Evolutionary conservation across 129 eudicot genomes (phyloP).

Genomic region (Deinandra increscens): DNA sequence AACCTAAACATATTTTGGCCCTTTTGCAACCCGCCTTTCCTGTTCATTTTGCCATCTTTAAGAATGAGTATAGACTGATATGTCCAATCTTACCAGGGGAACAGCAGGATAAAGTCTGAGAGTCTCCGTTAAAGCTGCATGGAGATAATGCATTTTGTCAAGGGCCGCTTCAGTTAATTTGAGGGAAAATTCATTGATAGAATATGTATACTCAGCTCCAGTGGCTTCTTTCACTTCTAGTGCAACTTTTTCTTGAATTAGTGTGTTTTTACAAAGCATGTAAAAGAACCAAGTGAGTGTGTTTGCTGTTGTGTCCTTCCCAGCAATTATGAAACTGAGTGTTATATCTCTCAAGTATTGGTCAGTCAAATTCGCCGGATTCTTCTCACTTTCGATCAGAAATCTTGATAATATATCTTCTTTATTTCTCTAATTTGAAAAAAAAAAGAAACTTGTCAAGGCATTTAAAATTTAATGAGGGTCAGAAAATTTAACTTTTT

Average conservation of each 20-base stretch:
- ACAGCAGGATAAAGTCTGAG: constrained; percentile 77
- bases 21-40: no score
- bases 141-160: constrained; percentile 71
- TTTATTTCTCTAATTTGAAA: constrained; percentile 50
- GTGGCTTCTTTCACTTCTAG: constrained; percentile 43
- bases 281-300: constrained; percentile 77
- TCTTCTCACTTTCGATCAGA: constrained; percentile 46
- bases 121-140: constrained; percentile 66
- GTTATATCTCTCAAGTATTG: constrained; percentile 67
- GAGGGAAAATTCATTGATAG: constrained; percentile 32
- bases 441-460: constrained; percentile 1
- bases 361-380: constrained; percentile 45
- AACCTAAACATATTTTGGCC: no score
- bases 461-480: not conserved
- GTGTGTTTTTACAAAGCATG: constrained; percentile 54
- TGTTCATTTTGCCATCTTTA: no score
- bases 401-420: constrained; percentile 70
- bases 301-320: constrained; percentile 68
- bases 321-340: constrained; percentile 65
- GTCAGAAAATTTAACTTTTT: not conserved
- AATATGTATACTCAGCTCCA: constrained; percentile 5
- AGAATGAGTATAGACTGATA: no score
- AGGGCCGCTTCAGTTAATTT: constrained; percentile 46
- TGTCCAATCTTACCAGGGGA: constrained; percentile 42
- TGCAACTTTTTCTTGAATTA: constrained; percentile 53